phyloP scores from a whole-genome alignment of 148 eudicot species.

The Dysphania ambrosioides region DNA sequence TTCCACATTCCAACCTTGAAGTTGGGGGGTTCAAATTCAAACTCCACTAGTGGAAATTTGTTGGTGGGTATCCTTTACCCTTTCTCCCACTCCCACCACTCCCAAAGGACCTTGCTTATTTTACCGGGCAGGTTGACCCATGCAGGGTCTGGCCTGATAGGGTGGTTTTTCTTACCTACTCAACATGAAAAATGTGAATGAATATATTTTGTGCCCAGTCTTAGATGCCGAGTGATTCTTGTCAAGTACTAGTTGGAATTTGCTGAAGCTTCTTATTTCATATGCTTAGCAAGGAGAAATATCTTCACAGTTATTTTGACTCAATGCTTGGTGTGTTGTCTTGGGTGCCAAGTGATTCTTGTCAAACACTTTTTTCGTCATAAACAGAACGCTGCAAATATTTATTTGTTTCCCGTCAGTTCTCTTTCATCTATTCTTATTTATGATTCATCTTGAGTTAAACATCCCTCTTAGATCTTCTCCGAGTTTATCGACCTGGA shows the following conservation, averaged over 20 bases:
- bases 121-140: no score
- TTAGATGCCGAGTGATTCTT: background rate
- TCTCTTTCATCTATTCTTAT: background rate
- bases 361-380: background rate
- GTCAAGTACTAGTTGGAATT: background rate
- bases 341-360: background rate
- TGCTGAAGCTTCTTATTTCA: background rate
- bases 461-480: background rate
- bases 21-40: no score
- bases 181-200: no score
- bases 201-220: no score
- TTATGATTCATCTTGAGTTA: background rate
- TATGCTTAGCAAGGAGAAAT: background rate
- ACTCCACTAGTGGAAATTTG: no score
- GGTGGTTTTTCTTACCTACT: no score
- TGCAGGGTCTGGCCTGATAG: no score
- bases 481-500: background rate
- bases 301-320: background rate
- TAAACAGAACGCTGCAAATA: background rate
- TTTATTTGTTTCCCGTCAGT: slow-evolving; percentile 5
- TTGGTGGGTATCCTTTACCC: no score
- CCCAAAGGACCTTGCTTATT: no score
- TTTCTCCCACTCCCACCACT: no score
- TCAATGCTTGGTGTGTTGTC: background rate
- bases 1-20: no score